A percentile compares a stretch with the other conserved stretches of the same genome.
Conservation (phyloP, 148 eudicot species). For the Talinum fruticosum region DNA sequence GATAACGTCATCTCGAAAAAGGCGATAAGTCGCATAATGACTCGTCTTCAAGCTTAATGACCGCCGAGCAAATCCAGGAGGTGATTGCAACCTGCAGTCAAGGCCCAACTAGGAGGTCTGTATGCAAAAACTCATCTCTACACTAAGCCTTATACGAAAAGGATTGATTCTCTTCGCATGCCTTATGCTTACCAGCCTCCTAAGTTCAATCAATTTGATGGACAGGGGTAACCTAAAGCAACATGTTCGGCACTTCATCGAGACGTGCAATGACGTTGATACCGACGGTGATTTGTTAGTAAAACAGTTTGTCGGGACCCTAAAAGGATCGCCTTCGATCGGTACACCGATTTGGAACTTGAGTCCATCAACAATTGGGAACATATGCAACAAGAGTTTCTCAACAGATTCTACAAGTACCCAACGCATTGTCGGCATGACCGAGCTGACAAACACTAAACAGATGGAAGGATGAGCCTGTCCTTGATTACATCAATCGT, state of each 20-base stretch:
- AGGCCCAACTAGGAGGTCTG: not conserved
- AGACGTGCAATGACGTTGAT: not conserved
- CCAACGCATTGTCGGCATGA: not conserved
- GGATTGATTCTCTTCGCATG: not conserved
- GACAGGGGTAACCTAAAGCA: not conserved
- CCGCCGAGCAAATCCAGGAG: not conserved
- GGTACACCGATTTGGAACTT: not conserved
- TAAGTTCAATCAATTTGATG: not conserved
- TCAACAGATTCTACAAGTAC: not conserved
- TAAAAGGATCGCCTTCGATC: not conserved
- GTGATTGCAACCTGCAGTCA: not conserved
- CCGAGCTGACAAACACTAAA: not conserved
- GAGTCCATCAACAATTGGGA: not conserved
- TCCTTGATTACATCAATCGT: not conserved
- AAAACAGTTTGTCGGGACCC: not conserved
- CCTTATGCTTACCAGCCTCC: not conserved
- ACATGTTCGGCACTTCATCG: not conserved
- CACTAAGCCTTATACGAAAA: not conserved
- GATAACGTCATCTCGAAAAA: no score
- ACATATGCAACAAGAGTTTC: not conserved
- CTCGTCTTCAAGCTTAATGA: no score
- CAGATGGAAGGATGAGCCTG: not conserved
- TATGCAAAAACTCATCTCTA: not conserved
- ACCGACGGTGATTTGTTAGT: not conserved
- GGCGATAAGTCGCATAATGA: no score